Base-by-base conservation (phyloP, 495 filamentous ascomycete genomes). In the Cercophora samala region DNA sequence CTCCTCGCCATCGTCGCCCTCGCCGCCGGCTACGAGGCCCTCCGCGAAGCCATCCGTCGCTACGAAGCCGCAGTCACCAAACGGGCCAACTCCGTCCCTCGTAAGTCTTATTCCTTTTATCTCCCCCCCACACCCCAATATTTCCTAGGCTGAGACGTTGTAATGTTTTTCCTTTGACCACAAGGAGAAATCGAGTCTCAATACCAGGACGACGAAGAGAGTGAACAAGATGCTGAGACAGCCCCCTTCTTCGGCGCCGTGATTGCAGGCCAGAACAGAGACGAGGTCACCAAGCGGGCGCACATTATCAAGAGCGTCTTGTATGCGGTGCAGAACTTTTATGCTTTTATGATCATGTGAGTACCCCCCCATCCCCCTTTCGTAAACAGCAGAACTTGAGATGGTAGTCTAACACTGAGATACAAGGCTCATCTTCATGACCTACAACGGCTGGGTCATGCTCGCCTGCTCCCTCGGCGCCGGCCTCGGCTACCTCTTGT, bases 321-420 rank as follows among this genome's bases (percentile, higher is more conserved):
- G 68, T 99, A 99, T 80, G 95, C 88, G 24, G 80, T 93, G 46
- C 95, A 99, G 84, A 94, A 93, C 64, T 99, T 97, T 74, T 99
- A 99, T 80, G 94, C 93, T 60, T 97, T 99, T 72, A 98, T 99
- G 80, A 96, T 99, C 72, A 99, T 99, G 95, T 98, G 73, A 89
- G 93, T 90, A 5, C 18, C 54, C 25, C 9, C 21, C 5, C 56
- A 26, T 25, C 18, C 55, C 22, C 26, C 58, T 60, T 52, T 52
- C 9, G 22, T 6, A 56, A 56, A 56, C 68, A 22, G 19, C 4
- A 55, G 15, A 13, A 18, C 46, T 23, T 21, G 19, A 58, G 24
- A 5, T 56, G 8, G 26, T 8, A 58, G 6, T 15, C 3, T 23
- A 3, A 21, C 23, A 58, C n/a, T n/a, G n/a, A 99, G 5, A 42